phyloP scores from a whole-genome alignment of 2,329 filamentous ascomycete genomes.

The Pezicula neosporulosa region DNA sequence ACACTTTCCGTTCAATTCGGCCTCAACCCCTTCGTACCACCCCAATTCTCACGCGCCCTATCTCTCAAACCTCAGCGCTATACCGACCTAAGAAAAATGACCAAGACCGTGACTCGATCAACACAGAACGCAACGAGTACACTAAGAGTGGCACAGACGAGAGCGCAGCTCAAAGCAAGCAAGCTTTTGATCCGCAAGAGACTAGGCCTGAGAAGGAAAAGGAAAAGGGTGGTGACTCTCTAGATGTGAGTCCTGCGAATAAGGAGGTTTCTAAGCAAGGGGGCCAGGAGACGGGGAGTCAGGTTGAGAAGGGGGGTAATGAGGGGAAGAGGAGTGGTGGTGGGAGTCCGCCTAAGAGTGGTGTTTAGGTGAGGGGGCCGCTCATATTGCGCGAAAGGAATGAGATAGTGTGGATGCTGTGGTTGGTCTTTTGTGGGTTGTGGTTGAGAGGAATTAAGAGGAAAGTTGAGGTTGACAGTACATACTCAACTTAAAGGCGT shows the following conservation, averaged over 20 bases:
- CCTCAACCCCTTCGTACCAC: neutral
- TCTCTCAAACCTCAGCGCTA: neutral
- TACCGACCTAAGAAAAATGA: constrained; percentile 37
- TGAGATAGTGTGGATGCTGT: neutral
- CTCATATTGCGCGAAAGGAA: constrained; percentile 17
- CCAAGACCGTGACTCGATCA: constrained; percentile 59
- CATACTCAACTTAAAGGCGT: neutral
- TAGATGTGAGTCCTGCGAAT: constrained; percentile 61
- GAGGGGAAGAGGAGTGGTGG: constrained; percentile 34
- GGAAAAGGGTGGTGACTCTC: constrained; percentile 39
- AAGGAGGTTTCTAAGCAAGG: constrained; percentile 49
- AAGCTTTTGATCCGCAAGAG: constrained; percentile 65
- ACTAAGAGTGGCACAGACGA: constrained; percentile 64
- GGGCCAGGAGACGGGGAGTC: constrained; percentile 35
- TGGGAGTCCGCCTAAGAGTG: constrained; percentile 30
- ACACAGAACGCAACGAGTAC: constrained; percentile 63
- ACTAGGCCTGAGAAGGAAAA: constrained; percentile 45
- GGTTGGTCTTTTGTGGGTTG: no score
- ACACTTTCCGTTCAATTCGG: neutral
- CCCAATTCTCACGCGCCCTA: neutral
- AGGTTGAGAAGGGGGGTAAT: constrained; percentile 30
- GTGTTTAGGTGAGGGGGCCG: no score
- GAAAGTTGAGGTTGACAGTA: neutral
- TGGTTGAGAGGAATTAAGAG: neutral
- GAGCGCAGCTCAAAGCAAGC: constrained; percentile 46